Conservation (phyloP, 2,329 filamentous ascomycete genomes). For the Microdochium nivale region DNA sequence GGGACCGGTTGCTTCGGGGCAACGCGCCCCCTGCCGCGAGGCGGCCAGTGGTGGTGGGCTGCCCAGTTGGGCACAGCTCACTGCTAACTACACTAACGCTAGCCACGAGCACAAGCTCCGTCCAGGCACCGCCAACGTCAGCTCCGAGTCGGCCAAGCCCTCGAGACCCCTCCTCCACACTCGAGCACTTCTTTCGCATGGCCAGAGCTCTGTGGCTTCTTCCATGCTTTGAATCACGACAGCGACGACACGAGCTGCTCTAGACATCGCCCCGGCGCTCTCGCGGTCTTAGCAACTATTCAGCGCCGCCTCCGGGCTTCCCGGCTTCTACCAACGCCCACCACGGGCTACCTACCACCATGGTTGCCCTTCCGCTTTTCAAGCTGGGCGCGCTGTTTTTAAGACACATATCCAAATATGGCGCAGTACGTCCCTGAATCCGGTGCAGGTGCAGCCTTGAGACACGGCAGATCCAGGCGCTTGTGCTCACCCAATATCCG, state of each 20-base stretch:
- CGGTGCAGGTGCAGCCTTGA: no score
- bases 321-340: neutral
- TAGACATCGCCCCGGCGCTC: neutral
- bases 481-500: neutral
- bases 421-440: constrained; percentile 42
- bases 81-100: no score
- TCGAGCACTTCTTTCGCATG: no score
- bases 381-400: constrained; percentile 58
- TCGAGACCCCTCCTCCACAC: neutral
- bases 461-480: neutral
- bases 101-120: no score
- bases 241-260: neutral
- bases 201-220: neutral
- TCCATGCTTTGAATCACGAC: neutral
- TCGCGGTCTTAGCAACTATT: neutral
- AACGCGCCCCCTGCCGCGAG: neutral
- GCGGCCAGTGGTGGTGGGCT: no score
- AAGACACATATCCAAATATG: constrained; percentile 60
- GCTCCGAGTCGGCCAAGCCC: no score
- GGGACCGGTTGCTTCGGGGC: neutral
- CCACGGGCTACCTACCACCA: constrained; percentile 17
- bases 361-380: constrained; percentile 60
- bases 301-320: neutral
- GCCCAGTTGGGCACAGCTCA: no score
- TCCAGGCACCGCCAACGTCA: no score